Conservation (phyloP, 2,329 filamentous ascomycete genomes). For the Hypomyces rosellus region DNA sequence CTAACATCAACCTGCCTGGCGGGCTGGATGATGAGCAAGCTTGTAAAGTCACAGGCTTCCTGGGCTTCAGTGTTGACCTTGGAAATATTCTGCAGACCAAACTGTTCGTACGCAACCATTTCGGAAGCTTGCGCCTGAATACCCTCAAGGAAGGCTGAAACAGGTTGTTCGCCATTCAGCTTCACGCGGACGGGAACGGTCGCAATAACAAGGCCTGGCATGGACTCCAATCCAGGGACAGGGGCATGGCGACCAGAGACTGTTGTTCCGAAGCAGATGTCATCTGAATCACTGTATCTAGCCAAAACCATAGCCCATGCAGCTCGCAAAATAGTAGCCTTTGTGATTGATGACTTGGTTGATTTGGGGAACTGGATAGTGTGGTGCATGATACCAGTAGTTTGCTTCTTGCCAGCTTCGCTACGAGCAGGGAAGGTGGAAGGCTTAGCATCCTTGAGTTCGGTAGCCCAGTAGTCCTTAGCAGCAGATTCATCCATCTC, state of each 20-base stretch:
- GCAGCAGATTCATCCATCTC: neutral
- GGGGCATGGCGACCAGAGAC: slow-evolving; percentile 15
- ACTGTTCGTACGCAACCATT: slow-evolving; percentile 7
- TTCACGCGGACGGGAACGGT: slow-evolving; percentile 14
- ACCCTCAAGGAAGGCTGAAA: slow-evolving; percentile 8
- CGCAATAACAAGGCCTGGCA: slow-evolving; percentile 1
- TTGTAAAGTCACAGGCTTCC: slow-evolving; percentile 6
- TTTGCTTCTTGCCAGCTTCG: neutral
- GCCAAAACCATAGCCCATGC: slow-evolving; percentile 8
- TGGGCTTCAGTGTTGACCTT: slow-evolving; percentile 1
- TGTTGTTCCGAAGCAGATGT: slow-evolving; percentile 12
- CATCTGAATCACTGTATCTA: slow-evolving; percentile 9
- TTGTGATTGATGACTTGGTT: slow-evolving; percentile 1
- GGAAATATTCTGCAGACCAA: slow-evolving; percentile 7
- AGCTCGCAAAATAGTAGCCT: slow-evolving; percentile 5
- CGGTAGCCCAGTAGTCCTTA: neutral
- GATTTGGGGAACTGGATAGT: neutral
- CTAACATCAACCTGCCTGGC: neutral
- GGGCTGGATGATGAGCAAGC: slow-evolving; percentile 5
- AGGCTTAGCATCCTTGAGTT: neutral
- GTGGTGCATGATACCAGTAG: neutral
- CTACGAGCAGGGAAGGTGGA: neutral
- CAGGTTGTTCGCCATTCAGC: slow-evolving; percentile 5
- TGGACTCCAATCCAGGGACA: neutral
- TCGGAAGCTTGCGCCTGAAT: slow-evolving; percentile 13